These are phyloP conservation scores for Polyporus tsugae DNA, from an alignment of 1,284 basidiomycete species.

Conservation along the genomic window DNA sequence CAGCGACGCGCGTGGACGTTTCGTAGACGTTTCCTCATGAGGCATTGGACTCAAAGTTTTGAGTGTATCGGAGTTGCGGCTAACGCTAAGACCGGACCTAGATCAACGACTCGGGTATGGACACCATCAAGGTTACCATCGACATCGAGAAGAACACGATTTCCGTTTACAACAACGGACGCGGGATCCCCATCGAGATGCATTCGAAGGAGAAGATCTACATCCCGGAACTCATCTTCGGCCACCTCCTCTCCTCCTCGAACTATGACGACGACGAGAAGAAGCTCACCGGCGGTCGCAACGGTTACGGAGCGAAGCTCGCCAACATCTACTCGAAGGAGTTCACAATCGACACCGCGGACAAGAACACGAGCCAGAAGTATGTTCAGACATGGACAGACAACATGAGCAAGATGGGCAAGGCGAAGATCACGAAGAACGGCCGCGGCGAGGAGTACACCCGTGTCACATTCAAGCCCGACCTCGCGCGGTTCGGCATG, in stretches of 20 bases:
- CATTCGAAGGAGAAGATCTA: constrained; percentile 94
- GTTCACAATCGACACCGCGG: constrained; percentile 98
- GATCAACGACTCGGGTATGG: constrained; percentile 93
- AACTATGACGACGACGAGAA: constrained; percentile 99
- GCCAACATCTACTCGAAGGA: constrained; percentile 98
- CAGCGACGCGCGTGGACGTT: no score
- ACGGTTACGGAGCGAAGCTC: constrained; percentile 98
- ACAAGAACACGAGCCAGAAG: constrained; percentile 88
- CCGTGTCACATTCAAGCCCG: constrained; percentile 95
- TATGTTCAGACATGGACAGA: constrained; percentile 96
- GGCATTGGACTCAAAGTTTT: neutral
- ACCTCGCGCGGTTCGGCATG: constrained; percentile 95
- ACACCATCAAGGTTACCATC: constrained; percentile 88
- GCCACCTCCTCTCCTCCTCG: constrained; percentile 93
- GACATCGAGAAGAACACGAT: constrained; percentile 88
- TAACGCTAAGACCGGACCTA: constrained; percentile 41
- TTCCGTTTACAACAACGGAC: constrained; percentile 95
- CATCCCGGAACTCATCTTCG: constrained; percentile 98
- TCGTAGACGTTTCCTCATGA: neutral
- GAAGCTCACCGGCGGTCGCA: constrained; percentile 98
- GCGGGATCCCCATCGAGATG: constrained; percentile 97
- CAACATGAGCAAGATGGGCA: constrained; percentile 91
- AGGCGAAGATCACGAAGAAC: constrained; percentile 95
- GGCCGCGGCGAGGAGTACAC: constrained; percentile 90
- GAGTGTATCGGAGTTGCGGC: neutral